Percentiles rank a stretch among this genome's conserved stretches.
Evolutionary conservation across 2,329 filamentous ascomycete species (phyloP).

Genomic region (Berkeleyomyces rouxiae): DNA sequence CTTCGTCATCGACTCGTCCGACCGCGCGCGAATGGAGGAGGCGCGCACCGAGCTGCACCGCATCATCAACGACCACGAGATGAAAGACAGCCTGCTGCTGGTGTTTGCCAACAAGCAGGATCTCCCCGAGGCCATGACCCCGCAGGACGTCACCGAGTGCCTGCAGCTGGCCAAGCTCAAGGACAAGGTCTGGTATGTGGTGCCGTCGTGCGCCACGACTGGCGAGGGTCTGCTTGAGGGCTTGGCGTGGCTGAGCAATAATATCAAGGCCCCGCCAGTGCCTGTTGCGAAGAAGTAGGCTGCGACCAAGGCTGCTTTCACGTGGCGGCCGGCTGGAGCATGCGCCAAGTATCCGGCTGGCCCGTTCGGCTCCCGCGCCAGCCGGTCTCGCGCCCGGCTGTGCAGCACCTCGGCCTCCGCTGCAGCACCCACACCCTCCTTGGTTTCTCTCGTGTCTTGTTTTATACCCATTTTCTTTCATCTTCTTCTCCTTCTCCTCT

Average conservation of each 20-base stretch:
- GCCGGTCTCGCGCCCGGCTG: no score
- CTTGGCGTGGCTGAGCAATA: constrained; percentile 69
- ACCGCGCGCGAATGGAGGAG: constrained; percentile 81
- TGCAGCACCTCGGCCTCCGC: neutral
- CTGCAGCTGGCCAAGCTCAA: constrained; percentile 62
- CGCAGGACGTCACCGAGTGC: constrained; percentile 61
- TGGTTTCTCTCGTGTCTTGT: constrained; percentile 1
- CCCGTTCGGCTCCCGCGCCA: no score
- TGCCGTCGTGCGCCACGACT: constrained; percentile 66
- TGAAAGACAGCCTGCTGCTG: constrained; percentile 84
- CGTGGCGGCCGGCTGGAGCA: neutral
- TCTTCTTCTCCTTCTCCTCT: neutral
- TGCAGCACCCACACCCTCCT: neutral
- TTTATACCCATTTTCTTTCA: neutral
- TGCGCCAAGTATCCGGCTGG: no score
- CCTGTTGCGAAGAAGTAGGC: constrained; percentile 36
- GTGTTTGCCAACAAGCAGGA: constrained; percentile 99
- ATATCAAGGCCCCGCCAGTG: constrained; percentile 50
- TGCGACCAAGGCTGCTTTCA: neutral
- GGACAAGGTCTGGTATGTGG: constrained; percentile 73
- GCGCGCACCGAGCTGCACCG: constrained; percentile 85
- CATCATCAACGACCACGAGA: constrained; percentile 95
- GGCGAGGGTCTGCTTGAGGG: constrained; percentile 71
- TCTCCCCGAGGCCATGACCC: constrained; percentile 65
- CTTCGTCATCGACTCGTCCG: constrained; percentile 94